Percentiles rank a stretch among this genome's conserved stretches.
phyloP scores from a whole-genome alignment of 495 filamentous ascomycete species.

The Podospora tetraspora region DNA sequence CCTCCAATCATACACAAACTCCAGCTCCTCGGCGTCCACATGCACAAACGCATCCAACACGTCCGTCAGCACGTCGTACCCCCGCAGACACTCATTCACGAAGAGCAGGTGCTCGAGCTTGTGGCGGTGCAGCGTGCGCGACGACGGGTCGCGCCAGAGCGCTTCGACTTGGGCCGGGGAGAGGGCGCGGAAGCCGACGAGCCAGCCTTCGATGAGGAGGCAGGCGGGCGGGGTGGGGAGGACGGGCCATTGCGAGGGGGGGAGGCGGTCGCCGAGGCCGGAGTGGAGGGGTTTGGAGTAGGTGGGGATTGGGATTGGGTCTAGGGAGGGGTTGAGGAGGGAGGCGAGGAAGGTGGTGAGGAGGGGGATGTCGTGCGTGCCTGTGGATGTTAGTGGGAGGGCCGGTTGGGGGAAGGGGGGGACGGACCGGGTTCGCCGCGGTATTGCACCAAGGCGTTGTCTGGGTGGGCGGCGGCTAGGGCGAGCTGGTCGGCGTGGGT shows the following conservation, averaged over 20 bases:
- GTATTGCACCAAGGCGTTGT: conserved; percentile 73
- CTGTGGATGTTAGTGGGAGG: conserved; percentile 27
- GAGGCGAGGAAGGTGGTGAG: conserved; percentile 56
- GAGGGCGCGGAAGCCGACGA: conserved; percentile 75
- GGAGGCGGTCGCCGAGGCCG: conserved; percentile 74
- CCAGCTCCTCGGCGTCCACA: conserved; percentile 72
- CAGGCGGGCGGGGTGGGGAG: conserved; percentile 50
- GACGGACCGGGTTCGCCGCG: conserved; percentile 66
- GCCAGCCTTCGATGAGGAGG: conserved; percentile 88
- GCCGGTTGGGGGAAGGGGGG: not conserved
- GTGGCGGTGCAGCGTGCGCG: conserved; percentile 49
- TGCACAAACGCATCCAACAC: conserved; percentile 78
- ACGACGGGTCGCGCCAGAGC: conserved; percentile 47
- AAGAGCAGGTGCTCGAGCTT: conserved; percentile 61
- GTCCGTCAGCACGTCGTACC: conserved; percentile 70
- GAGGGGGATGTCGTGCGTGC: conserved; percentile 76
- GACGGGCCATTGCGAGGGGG: conserved; percentile 52
- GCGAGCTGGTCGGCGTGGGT: conserved; percentile 63
- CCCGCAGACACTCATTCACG: conserved; percentile 63
- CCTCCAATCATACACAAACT: conserved; percentile 85
- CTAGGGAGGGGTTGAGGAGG: conserved; percentile 46
- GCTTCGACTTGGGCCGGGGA: conserved; percentile 46
- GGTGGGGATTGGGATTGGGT: conserved; percentile 57
- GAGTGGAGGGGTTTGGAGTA: conserved; percentile 80
- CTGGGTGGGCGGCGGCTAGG: conserved; percentile 58